Evolutionary conservation across 768 basidiomycete genomes (phyloP), one percentile per base, ranked within the genome.

Genomic region (Boletus rubescentipes): DNA sequence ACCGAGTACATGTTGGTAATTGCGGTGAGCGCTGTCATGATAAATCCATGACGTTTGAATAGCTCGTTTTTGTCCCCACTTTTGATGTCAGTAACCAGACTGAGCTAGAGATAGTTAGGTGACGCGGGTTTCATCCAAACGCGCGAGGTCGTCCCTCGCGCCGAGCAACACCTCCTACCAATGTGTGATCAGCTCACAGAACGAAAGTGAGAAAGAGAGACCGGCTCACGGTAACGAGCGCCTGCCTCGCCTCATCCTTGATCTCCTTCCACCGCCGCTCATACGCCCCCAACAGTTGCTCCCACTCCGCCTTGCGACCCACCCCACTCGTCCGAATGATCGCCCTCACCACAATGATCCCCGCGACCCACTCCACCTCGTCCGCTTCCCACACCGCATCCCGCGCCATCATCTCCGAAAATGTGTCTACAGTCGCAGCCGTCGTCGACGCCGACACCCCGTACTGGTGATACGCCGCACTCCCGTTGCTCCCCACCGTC

Each of bases 251-350:
- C 66, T 86, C 84, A 60, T 86, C 84, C 64, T 82, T 83, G 55
- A 86, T 85, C 64, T 86, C 84, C 63, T 85, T 86, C 84, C 84
- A 86, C 49, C 83, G 69, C n/a, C 77, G 72, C 61, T 86, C 84
- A 63, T 86, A 86, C 8, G 75, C 78, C 38, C 76, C 72, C 63
- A 85, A 49, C 20, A 86, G 60, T 30, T 78, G 79, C 49, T 79
- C 82, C 61, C 83, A 85, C 53, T 82, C 77, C 38, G 78, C 74
- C 55, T 79, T 71, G 57, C 79, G 77, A n/a, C 75, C 75, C 39
- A 77, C 67, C 64, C 78, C 73, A 1, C 75, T 77, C 16, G 79
- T 79, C 51, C 83, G 71, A 51, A 86, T 85, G 38, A 86, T 75
- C 32, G 81, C 79, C 10, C 81, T 70, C 52, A 85, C 63, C 23